These are phyloP conservation scores for Pleurotus salmoneostramineus DNA, from an alignment of 768 basidiomycete genomes.

Conservation along the genomic window DNA sequence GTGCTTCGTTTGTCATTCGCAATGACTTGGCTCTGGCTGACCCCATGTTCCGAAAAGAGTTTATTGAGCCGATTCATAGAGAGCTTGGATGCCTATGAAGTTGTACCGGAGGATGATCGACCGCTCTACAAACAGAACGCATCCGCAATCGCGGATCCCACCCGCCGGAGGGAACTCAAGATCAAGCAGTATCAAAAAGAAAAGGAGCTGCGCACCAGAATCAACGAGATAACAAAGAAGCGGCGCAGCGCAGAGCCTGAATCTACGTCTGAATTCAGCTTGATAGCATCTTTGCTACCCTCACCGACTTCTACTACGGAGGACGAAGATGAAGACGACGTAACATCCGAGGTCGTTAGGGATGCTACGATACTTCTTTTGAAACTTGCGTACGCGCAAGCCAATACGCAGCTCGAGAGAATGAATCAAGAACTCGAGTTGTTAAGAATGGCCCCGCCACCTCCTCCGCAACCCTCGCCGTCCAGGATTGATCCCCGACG, in stretches of 20 bases:
- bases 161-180: slow-evolving; percentile 77
- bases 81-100: slow-evolving; percentile 58
- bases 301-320: slow-evolving; percentile 16
- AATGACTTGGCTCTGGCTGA: not conserved
- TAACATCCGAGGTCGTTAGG: slow-evolving; percentile 63
- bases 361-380: slow-evolving; percentile 68
- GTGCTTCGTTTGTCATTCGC: slow-evolving; percentile 14
- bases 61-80: slow-evolving; percentile 43
- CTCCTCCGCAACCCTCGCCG: slow-evolving; percentile 23
- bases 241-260: not conserved
- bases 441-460: slow-evolving; percentile 49
- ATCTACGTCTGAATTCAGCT: slow-evolving; percentile 47
- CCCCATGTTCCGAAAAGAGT: slow-evolving; percentile 29
- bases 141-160: slow-evolving; percentile 54
- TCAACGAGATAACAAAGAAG: slow-evolving; percentile 44
- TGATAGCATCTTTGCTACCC: slow-evolving; percentile 62
- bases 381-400: slow-evolving; percentile 67
- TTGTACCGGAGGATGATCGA: slow-evolving; percentile 61
- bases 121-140: slow-evolving; percentile 46
- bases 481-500: slow-evolving; percentile 32
- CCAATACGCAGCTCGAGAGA: slow-evolving; percentile 62
- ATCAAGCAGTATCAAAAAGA: slow-evolving; percentile 88
- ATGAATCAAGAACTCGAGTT: slow-evolving; percentile 72
- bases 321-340: slow-evolving; percentile 47
- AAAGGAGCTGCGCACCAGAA: slow-evolving; percentile 67